phyloP scores from a whole-genome alignment of 106 monocot species.

The Gastrodia elata region DNA sequence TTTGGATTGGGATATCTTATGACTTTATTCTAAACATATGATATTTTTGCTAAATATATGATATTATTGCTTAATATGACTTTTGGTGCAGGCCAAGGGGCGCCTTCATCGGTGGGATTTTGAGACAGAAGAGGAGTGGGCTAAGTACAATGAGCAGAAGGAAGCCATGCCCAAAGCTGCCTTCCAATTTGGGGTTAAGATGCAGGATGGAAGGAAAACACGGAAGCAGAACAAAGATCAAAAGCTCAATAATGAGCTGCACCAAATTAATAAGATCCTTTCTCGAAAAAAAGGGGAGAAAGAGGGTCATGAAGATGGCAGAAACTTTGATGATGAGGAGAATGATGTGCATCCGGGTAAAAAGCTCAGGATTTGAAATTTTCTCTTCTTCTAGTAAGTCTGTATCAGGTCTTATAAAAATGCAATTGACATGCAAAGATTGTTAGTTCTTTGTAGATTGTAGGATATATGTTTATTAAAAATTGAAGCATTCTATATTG shows the following conservation, averaged over 20 bases:
- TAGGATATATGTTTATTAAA: too few species aligned
- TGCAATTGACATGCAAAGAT: too few species aligned
- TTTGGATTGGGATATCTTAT: not conserved
- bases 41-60: not conserved
- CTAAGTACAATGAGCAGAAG: constrained; percentile 93
- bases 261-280: constrained; percentile 90
- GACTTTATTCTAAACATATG: not conserved
- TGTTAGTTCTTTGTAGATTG: too few species aligned
- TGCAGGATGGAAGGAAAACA: constrained; percentile 98
- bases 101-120: constrained; percentile 98
- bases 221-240: constrained; percentile 98
- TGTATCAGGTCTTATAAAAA: too few species aligned
- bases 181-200: constrained; percentile 98
- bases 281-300: constrained; percentile 75
- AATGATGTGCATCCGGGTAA: constrained; percentile 59
- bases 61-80: not conserved
- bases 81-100: constrained; percentile 72
- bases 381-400: not conserved
- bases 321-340: constrained; percentile 32
- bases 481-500: too few species aligned
- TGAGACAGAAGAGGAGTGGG: constrained; percentile 99
- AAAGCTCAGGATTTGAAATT: constrained; percentile 58
- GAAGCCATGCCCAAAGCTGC: constrained; percentile 99
- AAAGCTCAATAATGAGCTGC: constrained; percentile 91
- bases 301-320: constrained; percentile 40